Percentiles rank a stretch among this genome's conserved stretches.
Conservation (phyloP, 2,329 filamentous ascomycete genomes). For the Endoconidiophora polonica region DNA sequence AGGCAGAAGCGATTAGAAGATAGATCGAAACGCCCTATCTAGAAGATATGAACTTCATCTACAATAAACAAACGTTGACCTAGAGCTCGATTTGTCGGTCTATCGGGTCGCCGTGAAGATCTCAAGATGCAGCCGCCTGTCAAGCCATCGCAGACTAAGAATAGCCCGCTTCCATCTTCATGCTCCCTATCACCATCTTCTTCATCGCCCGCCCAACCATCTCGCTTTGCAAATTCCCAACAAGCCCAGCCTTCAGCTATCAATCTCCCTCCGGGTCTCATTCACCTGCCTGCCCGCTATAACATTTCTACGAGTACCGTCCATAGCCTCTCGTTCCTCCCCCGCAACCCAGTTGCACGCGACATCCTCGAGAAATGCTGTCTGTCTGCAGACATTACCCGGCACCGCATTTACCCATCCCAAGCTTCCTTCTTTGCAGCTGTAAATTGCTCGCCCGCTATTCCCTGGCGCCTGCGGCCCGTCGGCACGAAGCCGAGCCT, state of each 20-base stretch:
- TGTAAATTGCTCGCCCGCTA: conserved; percentile 23
- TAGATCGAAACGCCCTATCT: too few species aligned
- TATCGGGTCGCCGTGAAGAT: too few species aligned
- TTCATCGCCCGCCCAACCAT: not conserved
- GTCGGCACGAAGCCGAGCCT: conserved; percentile 14
- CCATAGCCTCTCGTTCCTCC: conserved; percentile 10
- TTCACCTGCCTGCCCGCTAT: conserved; percentile 5
- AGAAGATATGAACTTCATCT: too few species aligned
- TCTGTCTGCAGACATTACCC: conserved; percentile 23
- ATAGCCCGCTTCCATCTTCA: not conserved
- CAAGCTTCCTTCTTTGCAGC: conserved; percentile 23
- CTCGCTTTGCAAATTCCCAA: not conserved
- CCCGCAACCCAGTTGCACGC: conserved; percentile 12
- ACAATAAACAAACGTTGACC: too few species aligned
- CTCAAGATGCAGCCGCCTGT: too few species aligned
- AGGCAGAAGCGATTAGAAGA: too few species aligned
- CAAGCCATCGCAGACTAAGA: too few species aligned
- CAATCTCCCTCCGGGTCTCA: not conserved
- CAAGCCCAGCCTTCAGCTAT: not conserved
- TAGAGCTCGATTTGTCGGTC: too few species aligned
- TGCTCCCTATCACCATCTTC: not conserved
- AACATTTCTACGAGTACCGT: conserved; percentile 5
- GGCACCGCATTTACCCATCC: conserved; percentile 21
- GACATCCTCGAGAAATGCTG: conserved; percentile 24
- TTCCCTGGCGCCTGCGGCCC: conserved; percentile 22